A percentile compares a stretch with the other conserved stretches of the same genome.
Evolutionary conservation across 1,284 basidiomycete species (phyloP).

Genomic region (Fomitopsis palustris): DNA sequence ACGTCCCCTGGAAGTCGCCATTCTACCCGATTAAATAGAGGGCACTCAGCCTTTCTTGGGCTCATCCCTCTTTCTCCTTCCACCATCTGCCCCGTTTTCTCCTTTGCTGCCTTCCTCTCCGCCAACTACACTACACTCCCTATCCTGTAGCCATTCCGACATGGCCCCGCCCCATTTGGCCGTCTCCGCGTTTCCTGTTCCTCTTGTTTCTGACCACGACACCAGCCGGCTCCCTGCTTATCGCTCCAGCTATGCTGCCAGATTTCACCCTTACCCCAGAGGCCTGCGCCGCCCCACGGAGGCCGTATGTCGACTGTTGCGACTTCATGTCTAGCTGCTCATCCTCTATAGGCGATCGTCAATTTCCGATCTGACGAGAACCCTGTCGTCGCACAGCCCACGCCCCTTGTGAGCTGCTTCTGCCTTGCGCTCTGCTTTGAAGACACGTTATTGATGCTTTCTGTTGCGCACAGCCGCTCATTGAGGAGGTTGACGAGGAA

Average conservation of each 20-base stretch:
- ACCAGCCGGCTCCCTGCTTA: neutral
- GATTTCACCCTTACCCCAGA: neutral
- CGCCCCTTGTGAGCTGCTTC: neutral
- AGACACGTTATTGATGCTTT: neutral
- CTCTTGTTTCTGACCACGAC: neutral
- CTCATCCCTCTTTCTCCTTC: neutral
- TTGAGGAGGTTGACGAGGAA: conserved; percentile 1
- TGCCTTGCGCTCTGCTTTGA: neutral
- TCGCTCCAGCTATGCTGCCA: neutral
- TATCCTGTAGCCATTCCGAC: neutral
- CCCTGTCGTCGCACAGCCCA: neutral
- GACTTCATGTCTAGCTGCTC: too few relatives aligned
- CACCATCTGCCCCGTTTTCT: neutral
- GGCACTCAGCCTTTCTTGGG: neutral
- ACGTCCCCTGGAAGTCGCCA: neutral
- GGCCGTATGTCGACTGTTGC: neutral
- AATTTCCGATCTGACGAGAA: neutral
- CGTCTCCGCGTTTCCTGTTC: neutral
- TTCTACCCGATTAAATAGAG: neutral
- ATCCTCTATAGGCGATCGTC: neutral
- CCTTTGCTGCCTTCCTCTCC: neutral
- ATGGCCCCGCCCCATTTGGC: neutral
- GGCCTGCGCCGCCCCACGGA: neutral
- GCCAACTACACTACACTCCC: neutral
- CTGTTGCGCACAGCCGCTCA: neutral